Conservation (phyloP, 2,329 filamentous ascomycete genomes). For the Fulvia fulva region DNA sequence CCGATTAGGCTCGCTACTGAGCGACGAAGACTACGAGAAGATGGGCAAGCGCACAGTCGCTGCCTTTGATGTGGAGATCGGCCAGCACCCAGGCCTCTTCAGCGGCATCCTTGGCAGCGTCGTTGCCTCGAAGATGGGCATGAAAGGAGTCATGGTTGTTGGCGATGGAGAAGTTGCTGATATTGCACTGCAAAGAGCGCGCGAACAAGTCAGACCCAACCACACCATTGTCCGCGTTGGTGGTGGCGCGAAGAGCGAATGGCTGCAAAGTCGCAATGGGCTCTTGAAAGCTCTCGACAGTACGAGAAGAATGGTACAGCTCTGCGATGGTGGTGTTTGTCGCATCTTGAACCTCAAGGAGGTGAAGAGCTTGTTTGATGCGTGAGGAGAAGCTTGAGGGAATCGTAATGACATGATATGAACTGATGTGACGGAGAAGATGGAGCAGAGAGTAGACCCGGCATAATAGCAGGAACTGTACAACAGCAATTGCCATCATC, state of each 20-base stretch:
- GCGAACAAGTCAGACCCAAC: slow-evolving; percentile 36
- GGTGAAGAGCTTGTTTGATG: slow-evolving; percentile 25
- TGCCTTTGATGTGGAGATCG: slow-evolving; percentile 85
- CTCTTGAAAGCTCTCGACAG: slow-evolving; percentile 43
- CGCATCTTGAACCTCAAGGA: slow-evolving; percentile 28
- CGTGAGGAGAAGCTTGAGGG: background rate
- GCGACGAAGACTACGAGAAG: slow-evolving; percentile 59
- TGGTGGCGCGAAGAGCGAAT: slow-evolving; percentile 37
- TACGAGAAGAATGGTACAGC: slow-evolving; percentile 40
- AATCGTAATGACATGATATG: background rate
- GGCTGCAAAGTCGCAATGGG: slow-evolving; percentile 50
- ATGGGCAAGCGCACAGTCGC: slow-evolving; percentile 70
- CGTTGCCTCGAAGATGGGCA: slow-evolving; percentile 69
- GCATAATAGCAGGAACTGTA: no score
- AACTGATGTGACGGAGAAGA: background rate
- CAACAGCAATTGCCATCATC: background rate
- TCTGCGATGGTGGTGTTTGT: slow-evolving; percentile 44
- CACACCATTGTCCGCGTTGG: slow-evolving; percentile 38
- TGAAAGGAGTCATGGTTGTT: slow-evolving; percentile 56
- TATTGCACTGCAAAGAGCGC: slow-evolving; percentile 39
- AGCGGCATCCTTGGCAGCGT: slow-evolving; percentile 73
- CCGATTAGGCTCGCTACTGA: slow-evolving; percentile 67
- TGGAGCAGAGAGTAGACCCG: background rate
- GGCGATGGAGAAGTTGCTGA: slow-evolving; percentile 44
- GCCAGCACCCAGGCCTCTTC: slow-evolving; percentile 92